These are phyloP conservation scores for Tuber umbilicatum DNA, from an alignment of 495 filamentous ascomycete species.

Conservation along the genomic window DNA sequence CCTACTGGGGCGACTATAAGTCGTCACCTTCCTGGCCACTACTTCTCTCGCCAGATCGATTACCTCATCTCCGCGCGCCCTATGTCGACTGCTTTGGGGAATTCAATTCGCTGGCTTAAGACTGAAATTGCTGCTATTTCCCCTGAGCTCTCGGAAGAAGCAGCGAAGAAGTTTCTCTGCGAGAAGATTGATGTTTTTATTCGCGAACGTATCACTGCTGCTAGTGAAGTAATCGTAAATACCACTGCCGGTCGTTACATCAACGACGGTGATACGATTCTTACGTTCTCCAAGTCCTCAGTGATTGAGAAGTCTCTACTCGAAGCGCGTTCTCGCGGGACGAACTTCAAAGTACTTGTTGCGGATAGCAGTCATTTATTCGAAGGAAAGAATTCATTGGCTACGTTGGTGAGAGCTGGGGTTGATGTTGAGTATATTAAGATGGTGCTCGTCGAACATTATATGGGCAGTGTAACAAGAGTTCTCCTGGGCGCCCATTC, in stretches of 20 bases:
- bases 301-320: constrained; percentile 67
- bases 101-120: constrained; percentile 91
- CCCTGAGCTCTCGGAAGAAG: constrained; percentile 66
- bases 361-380: constrained; percentile 75
- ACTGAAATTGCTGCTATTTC: constrained; percentile 78
- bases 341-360: constrained; percentile 73
- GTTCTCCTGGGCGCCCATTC: constrained; percentile 83
- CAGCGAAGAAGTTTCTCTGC: constrained; percentile 69
- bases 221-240: constrained; percentile 73
- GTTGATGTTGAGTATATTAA: constrained; percentile 74
- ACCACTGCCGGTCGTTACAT: constrained; percentile 67
- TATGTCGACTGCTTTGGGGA: constrained; percentile 88
- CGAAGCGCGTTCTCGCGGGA: constrained; percentile 60
- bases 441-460: constrained; percentile 64
- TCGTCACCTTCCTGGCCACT: constrained; percentile 84
- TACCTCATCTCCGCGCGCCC: constrained; percentile 87
- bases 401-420: constrained; percentile 58
- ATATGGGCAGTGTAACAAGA: constrained; percentile 66
- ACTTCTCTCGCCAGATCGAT: constrained; percentile 87
- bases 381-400: constrained; percentile 70
- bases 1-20: constrained; percentile 73
- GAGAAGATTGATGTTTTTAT: constrained; percentile 84
- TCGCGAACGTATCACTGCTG: constrained; percentile 76
- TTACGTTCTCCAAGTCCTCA: constrained; percentile 63
- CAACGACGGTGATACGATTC: constrained; percentile 63